These are phyloP conservation scores for Penicillium occitanis DNA, from an alignment of 2,329 filamentous ascomycete species.

Conservation along the genomic window DNA sequence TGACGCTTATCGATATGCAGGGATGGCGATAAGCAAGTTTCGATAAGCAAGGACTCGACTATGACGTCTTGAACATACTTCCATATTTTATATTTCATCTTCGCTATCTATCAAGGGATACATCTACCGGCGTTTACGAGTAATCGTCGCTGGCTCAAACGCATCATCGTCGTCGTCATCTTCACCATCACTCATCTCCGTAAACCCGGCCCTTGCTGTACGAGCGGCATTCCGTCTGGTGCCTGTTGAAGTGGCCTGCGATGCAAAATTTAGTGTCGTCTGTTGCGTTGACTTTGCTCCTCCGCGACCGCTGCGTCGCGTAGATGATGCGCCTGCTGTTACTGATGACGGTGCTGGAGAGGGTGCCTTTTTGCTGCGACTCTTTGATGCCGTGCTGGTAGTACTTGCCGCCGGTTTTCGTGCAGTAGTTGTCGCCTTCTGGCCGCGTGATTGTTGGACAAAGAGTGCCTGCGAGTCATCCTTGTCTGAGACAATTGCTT, in stretches of 20 bases:
- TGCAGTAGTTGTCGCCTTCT: constrained; percentile 28
- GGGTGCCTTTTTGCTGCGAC: constrained; percentile 30
- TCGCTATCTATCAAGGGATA: background rate
- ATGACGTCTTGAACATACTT: background rate
- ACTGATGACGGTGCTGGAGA: constrained; percentile 37
- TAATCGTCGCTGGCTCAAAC: constrained; percentile 43
- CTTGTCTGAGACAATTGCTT: constrained; percentile 24
- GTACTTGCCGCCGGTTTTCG: constrained; percentile 27
- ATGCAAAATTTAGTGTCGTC: constrained; percentile 45
- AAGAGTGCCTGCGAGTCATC: constrained; percentile 43
- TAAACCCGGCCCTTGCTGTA: constrained; percentile 34
- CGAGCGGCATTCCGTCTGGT: constrained; percentile 28
- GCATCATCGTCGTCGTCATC: constrained; percentile 47
- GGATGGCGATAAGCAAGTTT: constrained; percentile 6
- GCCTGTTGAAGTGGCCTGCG: constrained; percentile 36
- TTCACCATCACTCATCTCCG: constrained; percentile 38
- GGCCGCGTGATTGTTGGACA: constrained; percentile 36
- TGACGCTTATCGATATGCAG: background rate
- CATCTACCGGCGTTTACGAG: constrained; percentile 18
- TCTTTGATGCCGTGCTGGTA: constrained; percentile 25
- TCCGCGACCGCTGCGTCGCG: constrained; percentile 29
- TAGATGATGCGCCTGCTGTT: constrained; percentile 30
- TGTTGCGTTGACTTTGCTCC: constrained; percentile 35
- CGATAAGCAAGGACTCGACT: background rate
- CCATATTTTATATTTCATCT: background rate